Base-by-base conservation (phyloP, 306 rosid species). In the Prunus fruticosa region DNA sequence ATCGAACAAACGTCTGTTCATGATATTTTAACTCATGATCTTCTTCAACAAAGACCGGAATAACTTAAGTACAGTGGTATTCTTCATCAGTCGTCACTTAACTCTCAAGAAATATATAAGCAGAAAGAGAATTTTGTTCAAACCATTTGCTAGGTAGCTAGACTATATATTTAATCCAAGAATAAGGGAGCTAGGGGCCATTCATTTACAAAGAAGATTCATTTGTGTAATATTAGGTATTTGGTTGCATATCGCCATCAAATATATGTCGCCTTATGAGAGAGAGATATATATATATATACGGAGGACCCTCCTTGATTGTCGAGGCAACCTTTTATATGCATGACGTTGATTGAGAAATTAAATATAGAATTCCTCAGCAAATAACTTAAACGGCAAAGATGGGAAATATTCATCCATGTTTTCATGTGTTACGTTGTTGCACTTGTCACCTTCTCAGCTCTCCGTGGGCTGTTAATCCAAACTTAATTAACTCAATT, bases 171-270 rank as follows among this genome's bases (percentile, higher is more conserved):
- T 22, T 58, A 58, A 58, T 22, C 64, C 34, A 58, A 58, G 16
- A 23, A 9, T 23, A 23, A 28, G 67, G 11, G 38, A 63, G 41
- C 11, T 6, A 14, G 43, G 18, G 11, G 19, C 49, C 16, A 9
- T 34, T 64, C 67, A 62, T 62, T 15, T 62, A 6, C 41, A 22
- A 49, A 70, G 51, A 71, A 11, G 76, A 5, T n/a, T 16, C 7
- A 38, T 43, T 27, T 23, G 69, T 23, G 57, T 41, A 56, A 13
- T 30, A 60, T 23, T 27, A 25, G 69, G 77, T 45, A 60, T 73
- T 73, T 45, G 69, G 77, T 73, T 43, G 20, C 45, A 43, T 23
- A 60, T 73, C 77, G 25, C 56, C 68, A 60, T 73, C 77, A 73
- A 28, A 60, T n/a, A 23, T 25, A 10, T 73, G 58, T 73, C 30